A percentile compares a stretch with the other conserved stretches of the same genome.
These are phyloP conservation scores for Amyloporia xantha DNA, from an alignment of 768 basidiomycete species.

Conservation along the genomic window DNA sequence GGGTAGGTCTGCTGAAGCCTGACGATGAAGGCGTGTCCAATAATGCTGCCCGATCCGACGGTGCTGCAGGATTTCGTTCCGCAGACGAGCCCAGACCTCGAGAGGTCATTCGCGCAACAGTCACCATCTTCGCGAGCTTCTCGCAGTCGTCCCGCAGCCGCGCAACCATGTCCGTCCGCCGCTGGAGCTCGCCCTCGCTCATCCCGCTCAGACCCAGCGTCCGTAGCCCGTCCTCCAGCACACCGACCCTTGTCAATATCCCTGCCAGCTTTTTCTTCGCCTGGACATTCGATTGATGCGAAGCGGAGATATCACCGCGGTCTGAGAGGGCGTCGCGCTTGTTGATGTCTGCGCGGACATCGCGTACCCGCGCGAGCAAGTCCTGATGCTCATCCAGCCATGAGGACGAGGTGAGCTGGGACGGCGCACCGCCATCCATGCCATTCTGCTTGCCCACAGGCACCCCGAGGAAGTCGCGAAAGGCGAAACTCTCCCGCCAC, in stretches of 20 bases:
- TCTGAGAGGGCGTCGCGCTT: constrained; percentile 80
- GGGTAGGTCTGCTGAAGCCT: constrained; percentile 42
- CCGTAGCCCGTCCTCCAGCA: constrained; percentile 61
- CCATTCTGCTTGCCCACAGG: constrained; percentile 55
- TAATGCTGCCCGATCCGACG: constrained; percentile 60
- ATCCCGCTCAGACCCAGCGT: constrained; percentile 63
- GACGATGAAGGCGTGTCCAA: constrained; percentile 31
- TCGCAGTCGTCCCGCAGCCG: constrained; percentile 87
- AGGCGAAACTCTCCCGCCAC: constrained; percentile 76
- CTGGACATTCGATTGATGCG: constrained; percentile 75
- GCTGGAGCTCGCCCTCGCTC: constrained; percentile 86
- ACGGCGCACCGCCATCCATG: constrained; percentile 18
- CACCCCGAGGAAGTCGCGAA: constrained; percentile 83
- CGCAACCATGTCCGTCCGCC: constrained; percentile 85
- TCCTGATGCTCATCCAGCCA: constrained; percentile 91
- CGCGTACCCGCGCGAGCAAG: constrained; percentile 68
- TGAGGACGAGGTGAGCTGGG: constrained; percentile 63
- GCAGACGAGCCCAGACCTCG: constrained; percentile 30
- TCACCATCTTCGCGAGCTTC: constrained; percentile 80
- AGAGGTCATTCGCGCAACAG: constrained; percentile 55
- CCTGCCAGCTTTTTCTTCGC: constrained; percentile 83
- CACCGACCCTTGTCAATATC: constrained; percentile 65
- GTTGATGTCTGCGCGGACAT: constrained; percentile 81
- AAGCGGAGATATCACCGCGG: constrained; percentile 61
- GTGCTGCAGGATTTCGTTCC: constrained; percentile 37